These are phyloP conservation scores for Paragyromitra xinjiangensis DNA, from an alignment of 495 filamentous ascomycete species.

Conservation along the genomic window DNA sequence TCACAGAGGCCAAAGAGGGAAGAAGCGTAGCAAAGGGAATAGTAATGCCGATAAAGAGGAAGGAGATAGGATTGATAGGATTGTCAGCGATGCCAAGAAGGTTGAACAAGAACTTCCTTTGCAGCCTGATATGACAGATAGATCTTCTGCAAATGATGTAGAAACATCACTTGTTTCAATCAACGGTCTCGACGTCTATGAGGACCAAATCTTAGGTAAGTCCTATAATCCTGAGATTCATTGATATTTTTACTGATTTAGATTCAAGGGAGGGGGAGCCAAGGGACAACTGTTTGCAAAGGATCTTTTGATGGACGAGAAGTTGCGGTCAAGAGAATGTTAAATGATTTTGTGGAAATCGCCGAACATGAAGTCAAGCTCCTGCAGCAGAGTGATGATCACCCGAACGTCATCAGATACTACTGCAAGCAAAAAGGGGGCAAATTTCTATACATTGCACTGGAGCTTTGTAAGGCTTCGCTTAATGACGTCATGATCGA, in stretches of 20 bases:
- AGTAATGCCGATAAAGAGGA: constrained; percentile 62
- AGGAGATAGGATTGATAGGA: constrained; percentile 59
- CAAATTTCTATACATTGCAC: constrained; percentile 94
- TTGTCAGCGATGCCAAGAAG: constrained; percentile 60
- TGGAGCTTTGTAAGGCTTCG: constrained; percentile 95
- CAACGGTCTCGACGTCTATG: constrained; percentile 73
- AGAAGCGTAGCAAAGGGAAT: constrained; percentile 72
- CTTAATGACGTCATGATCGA: constrained; percentile 86
- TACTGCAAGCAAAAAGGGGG: constrained; percentile 86
- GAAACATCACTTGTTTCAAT: constrained; percentile 52
- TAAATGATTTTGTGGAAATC: constrained; percentile 92
- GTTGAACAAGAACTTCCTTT: constrained; percentile 58
- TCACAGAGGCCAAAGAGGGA: constrained; percentile 81
- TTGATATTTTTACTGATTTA: constrained; percentile 23
- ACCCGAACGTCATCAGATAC: constrained; percentile 95
- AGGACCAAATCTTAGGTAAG: constrained; percentile 75
- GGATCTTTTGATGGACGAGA: constrained; percentile 89
- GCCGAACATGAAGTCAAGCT: constrained; percentile 92
- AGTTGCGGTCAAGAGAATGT: constrained; percentile 96
- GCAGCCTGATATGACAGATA: constrained; percentile 58
- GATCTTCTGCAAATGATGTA: constrained; percentile 50
- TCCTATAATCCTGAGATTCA: background rate
- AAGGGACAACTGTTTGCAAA: constrained; percentile 84
- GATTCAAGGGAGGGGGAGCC: constrained; percentile 68
- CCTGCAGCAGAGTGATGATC: constrained; percentile 90